phyloP scores from a whole-genome alignment of 2,329 filamentous ascomycete genomes.

The Pseudogymnoascus sp. region DNA sequence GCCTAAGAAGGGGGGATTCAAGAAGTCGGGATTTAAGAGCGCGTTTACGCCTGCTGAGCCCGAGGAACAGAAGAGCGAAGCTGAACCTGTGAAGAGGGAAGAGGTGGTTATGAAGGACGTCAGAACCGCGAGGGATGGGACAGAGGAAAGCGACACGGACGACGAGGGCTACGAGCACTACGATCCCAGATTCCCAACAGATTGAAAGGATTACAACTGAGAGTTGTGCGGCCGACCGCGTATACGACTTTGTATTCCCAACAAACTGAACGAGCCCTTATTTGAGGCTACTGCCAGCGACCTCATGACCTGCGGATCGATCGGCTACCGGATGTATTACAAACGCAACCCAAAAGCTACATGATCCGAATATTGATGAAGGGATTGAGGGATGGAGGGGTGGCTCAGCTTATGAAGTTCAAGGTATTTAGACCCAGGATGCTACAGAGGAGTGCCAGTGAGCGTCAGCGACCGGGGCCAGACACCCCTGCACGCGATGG shows the following conservation, averaged over 20 bases:
- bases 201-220: conserved; percentile 34
- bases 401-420: background rate
- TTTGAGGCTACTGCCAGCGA: background rate
- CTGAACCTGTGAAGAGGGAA: conserved; percentile 20
- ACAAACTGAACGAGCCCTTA: background rate
- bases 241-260: background rate
- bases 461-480: background rate
- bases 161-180: conserved; percentile 66
- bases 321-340: background rate
- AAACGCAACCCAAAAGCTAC: background rate
- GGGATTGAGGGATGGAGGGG: background rate
- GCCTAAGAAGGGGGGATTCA: conserved; percentile 64
- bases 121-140: conserved; percentile 18
- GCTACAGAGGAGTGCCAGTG: background rate
- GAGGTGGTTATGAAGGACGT: conserved; percentile 25
- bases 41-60: conserved; percentile 52
- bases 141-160: conserved; percentile 53
- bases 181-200: conserved; percentile 50
- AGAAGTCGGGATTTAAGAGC: conserved; percentile 77
- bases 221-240: background rate
- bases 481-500: background rate
- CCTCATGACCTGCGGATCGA: background rate
- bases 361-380: background rate
- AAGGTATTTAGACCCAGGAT: background rate
- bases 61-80: conserved; percentile 32